Base-by-base conservation (phyloP, 805 yeast species). In the Wickerhamiella sergipiensis region DNA sequence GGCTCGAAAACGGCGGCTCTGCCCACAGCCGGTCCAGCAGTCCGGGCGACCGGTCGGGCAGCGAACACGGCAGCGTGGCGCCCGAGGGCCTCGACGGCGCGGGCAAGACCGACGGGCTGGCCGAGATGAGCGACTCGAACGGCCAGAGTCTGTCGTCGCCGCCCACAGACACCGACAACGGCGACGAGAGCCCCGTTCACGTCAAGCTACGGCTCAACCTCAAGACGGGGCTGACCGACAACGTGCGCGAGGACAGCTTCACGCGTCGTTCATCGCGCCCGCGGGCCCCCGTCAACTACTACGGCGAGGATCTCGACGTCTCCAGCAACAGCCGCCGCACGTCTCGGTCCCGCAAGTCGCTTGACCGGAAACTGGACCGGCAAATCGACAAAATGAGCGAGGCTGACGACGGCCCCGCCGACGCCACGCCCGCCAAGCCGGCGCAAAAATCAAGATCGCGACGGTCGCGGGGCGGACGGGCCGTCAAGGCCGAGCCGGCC, bases 151-250 rank as follows among this genome's bases (percentile, higher is more conserved):
- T 3, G 12, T 12, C 15, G 33, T 29, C 33, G 33, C 33, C 33
- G 12, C 15, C 15, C 3, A 29, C 15, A 3, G 19, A 36, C 9
- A 6, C 19, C 19, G 19, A 6, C 19, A 15, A 36, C 40, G 40
- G 17, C 19, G 40, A 6, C 5, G 40, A 17, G 7, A 18, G 40
- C 40, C 33, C 33, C 19, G 40, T 17, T n/a, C 40, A 36, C 15
- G 7, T 8, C 18, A 36, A 52, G 52, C 61, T 56, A 53, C 55
- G 54, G 50, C 46, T 51, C 51, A 53, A 48, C 39, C 64, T 46
- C 57, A 56, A 43, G 57, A 61, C 55, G 24, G 38, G 46, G 38
- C 46, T 60, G 38, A 55, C 53, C 15, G 57, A 57, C 21, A 33
- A 54, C 19, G 17, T 58, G 12, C 54, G 56, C 19, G 43, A 52